Evolutionary conservation across 2,329 filamentous ascomycete genomes (phyloP).

Genomic region (Pseudopithomyces chartarum): DNA sequence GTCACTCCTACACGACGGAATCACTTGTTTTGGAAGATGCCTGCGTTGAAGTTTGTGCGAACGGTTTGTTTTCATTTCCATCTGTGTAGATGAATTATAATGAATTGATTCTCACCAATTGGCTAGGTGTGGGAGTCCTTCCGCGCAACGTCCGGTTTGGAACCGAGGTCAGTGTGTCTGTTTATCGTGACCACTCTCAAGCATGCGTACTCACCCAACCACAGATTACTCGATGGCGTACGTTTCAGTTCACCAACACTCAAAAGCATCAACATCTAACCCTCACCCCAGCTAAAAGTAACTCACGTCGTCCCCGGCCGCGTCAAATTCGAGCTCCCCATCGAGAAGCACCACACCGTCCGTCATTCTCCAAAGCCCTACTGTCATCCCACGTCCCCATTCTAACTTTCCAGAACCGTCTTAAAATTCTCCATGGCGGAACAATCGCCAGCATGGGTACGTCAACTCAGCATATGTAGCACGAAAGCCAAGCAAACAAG

Average conservation of each 20-base stretch:
- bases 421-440: slow-evolving; percentile 77
- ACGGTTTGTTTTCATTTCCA: slow-evolving; percentile 56
- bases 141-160: slow-evolving; percentile 81
- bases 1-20: slow-evolving; percentile 23
- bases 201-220: slow-evolving; percentile 1
- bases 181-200: not conserved
- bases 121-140: slow-evolving; percentile 82
- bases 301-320: slow-evolving; percentile 67
- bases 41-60: slow-evolving; percentile 65
- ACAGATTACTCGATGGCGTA: slow-evolving; percentile 51
- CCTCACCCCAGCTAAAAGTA: slow-evolving; percentile 63
- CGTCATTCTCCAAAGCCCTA: slow-evolving; percentile 19
- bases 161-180: slow-evolving; percentile 71
- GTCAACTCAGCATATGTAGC: not conserved
- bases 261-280: not conserved
- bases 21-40: slow-evolving; percentile 25
- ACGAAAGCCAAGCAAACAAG: too few relatives aligned
- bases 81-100: not conserved
- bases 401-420: slow-evolving; percentile 65
- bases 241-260: slow-evolving; percentile 11
- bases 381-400: not conserved
- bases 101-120: slow-evolving; percentile 23
- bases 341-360: slow-evolving; percentile 76
- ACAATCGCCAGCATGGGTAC: slow-evolving; percentile 73
- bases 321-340: slow-evolving; percentile 77